A percentile compares a stretch with the other conserved stretches of the same genome.
Evolutionary conservation across 352 stramenopile genomes (phyloP).

Genomic region (Globisporangium cylindrosporum): DNA sequence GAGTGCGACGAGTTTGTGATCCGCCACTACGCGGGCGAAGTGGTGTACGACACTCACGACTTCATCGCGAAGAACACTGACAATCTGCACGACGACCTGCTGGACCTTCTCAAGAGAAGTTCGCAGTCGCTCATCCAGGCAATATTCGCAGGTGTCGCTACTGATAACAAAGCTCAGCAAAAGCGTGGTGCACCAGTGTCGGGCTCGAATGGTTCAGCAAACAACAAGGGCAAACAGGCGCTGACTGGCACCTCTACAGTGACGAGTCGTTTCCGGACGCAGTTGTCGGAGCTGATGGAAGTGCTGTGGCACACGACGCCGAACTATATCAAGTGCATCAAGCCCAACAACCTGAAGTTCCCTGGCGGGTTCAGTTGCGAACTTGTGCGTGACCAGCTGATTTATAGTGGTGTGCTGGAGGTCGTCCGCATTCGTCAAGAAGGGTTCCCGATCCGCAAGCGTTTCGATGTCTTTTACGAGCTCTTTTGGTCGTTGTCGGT

Average conservation of each 20-base stretch:
- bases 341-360: slow-evolving; percentile 93
- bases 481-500: slow-evolving; percentile 56
- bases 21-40: slow-evolving; percentile 80
- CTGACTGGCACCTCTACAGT: slow-evolving; percentile 66
- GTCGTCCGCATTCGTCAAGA: slow-evolving; percentile 91
- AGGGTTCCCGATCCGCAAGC: slow-evolving; percentile 87
- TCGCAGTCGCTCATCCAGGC: slow-evolving; percentile 58
- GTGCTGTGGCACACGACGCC: slow-evolving; percentile 85
- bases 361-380: slow-evolving; percentile 86
- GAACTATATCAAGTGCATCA: slow-evolving; percentile 95
- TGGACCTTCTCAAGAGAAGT: slow-evolving; percentile 72
- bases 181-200: slow-evolving; percentile 18
- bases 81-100: slow-evolving; percentile 85
- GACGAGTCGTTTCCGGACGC: slow-evolving; percentile 72
- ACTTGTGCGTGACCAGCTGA: slow-evolving; percentile 86
- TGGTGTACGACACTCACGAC: slow-evolving; percentile 78
- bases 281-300: slow-evolving; percentile 80
- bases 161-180: slow-evolving; percentile 6
- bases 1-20: slow-evolving; percentile 86
- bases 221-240: slow-evolving; percentile 35
- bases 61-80: slow-evolving; percentile 90
- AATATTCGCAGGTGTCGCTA: slow-evolving; percentile 34
- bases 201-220: not conserved
- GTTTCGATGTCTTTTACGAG: slow-evolving; percentile 73
- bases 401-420: slow-evolving; percentile 92